Percentiles rank a stretch among this genome's conserved stretches.
These are phyloP conservation scores for Leishmania mexicana DNA, from an alignment of 208 protist genomes.

Conservation along the genomic window DNA sequence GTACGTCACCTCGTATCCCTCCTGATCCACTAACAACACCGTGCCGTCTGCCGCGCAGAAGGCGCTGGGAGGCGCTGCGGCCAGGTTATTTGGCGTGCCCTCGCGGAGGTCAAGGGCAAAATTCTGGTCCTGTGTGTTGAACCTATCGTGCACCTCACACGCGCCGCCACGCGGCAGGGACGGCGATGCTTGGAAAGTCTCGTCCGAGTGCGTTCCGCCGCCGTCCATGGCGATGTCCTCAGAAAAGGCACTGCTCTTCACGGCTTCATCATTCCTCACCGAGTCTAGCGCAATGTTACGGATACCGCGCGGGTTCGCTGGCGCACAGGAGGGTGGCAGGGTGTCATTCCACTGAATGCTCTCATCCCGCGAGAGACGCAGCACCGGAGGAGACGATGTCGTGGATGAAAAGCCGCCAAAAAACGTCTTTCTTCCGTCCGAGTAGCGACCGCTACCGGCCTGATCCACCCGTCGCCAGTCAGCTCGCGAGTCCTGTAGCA, in stretches of 20 bases:
- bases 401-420: neutral
- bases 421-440: neutral
- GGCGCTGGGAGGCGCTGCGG: neutral
- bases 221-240: neutral
- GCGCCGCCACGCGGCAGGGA: neutral
- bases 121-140: neutral
- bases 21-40: conserved; percentile 60
- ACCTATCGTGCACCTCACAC: neutral
- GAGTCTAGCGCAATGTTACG: neutral
- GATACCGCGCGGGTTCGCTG: neutral
- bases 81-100: neutral
- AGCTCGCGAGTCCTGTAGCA: conserved; percentile 22
- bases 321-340: conserved; percentile 10
- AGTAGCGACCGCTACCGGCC: neutral
- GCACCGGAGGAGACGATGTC: neutral
- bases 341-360: conserved; percentile 39
- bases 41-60: conserved; percentile 5
- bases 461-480: neutral
- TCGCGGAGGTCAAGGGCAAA: neutral
- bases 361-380: conserved; percentile 9
- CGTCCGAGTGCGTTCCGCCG: neutral
- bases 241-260: neutral
- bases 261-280: neutral
- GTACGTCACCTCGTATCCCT: conserved; percentile 83
- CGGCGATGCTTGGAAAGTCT: neutral